phyloP scores from a whole-genome alignment of 768 basidiomycete genomes.

The Calocera cornea region DNA sequence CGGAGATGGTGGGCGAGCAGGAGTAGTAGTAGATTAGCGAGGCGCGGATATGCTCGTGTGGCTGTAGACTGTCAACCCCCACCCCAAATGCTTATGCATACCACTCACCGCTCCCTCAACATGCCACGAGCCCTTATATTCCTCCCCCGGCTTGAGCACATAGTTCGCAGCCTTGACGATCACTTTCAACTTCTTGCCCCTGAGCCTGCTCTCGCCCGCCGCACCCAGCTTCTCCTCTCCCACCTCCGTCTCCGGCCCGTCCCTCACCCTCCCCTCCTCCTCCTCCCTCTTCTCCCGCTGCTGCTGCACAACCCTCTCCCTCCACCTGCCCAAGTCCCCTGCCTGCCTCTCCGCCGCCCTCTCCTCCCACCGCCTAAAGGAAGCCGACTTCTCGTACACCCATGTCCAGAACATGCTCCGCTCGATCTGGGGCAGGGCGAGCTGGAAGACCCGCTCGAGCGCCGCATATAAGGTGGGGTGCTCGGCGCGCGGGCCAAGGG shows the following conservation, averaged over 20 bases:
- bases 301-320: background rate
- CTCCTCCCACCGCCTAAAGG: slow-evolving; percentile 6
- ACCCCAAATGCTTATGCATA: background rate
- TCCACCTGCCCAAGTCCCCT: background rate
- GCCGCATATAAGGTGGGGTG: slow-evolving; percentile 6
- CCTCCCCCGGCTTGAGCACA: slow-evolving; percentile 7
- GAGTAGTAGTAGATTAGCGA: slow-evolving; percentile 11
- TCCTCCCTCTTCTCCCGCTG: background rate
- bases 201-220: background rate
- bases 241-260: background rate
- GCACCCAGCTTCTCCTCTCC: background rate
- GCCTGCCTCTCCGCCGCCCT: background rate
- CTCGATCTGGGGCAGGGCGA: slow-evolving; percentile 9
- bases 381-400: background rate
- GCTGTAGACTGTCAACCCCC: background rate
- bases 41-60: slow-evolving; percentile 9
- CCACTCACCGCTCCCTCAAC: slow-evolving; percentile 8
- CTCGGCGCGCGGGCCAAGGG: slow-evolving; percentile 6
- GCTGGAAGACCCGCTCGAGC: slow-evolving; percentile 8
- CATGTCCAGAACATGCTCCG: background rate
- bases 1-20: background rate
- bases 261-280: background rate
- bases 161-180: slow-evolving; percentile 11
- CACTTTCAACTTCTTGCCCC: slow-evolving; percentile 8
- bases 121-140: slow-evolving; percentile 9